phyloP scores from a whole-genome alignment of 306 rosid species.

The Dalbergia oliveri region DNA sequence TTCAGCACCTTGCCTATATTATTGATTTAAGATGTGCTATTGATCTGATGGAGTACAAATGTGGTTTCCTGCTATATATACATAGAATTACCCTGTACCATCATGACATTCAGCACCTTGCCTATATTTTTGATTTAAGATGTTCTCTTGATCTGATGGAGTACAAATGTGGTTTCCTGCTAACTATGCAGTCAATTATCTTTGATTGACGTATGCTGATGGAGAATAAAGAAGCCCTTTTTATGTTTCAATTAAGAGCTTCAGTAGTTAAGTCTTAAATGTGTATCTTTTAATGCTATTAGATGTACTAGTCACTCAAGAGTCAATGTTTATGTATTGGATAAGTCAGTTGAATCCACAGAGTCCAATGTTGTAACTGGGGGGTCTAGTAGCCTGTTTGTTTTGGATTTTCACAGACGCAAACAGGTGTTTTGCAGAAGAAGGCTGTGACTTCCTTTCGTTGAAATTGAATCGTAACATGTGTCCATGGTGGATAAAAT shows the following conservation, averaged over 20 bases:
- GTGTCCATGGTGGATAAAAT: too few relatives aligned
- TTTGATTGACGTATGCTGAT: neutral
- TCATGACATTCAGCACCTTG: neutral
- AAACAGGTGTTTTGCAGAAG: too few relatives aligned
- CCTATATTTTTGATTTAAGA: neutral
- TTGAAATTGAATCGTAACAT: too few relatives aligned
- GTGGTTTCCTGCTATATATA: neutral
- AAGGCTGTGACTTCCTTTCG: too few relatives aligned
- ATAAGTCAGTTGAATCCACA: neutral
- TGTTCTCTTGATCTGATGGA: neutral
- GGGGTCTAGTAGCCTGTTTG: neutral
- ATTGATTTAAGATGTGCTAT: neutral
- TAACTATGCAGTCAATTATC: neutral
- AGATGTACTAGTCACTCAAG: neutral
- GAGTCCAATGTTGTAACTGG: neutral
- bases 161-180: neutral
- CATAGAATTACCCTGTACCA: neutral
- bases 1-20: neutral
- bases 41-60: neutral
- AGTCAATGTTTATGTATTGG: neutral
- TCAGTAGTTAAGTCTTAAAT: slow-evolving; percentile 17
- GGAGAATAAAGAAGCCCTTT: neutral
- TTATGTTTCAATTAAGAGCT: neutral
- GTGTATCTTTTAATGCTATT: neutral
- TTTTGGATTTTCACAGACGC: too few relatives aligned